Base-by-base conservation (phyloP, 2,329 filamentous ascomycete genomes). In the Microsporum canis region DNA sequence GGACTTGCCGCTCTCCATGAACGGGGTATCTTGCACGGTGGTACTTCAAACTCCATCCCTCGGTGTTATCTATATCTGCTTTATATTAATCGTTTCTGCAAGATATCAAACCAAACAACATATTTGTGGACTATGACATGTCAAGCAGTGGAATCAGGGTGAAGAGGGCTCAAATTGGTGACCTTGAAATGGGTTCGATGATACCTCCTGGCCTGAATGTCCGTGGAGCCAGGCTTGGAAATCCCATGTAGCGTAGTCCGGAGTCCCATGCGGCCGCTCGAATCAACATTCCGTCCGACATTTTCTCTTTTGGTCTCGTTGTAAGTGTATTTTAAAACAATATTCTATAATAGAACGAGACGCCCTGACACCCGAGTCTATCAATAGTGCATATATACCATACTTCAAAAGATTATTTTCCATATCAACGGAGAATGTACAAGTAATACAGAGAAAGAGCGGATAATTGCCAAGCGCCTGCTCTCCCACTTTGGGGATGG, bases 31-130 rank as follows among this genome's bases (percentile, higher is more conserved):
- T 17, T 63, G 27, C 61, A 63, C 39, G 56, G 53, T n/a, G 55
- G 61, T 63, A 36, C 33, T 38, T 27, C 17, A 3, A 49, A 43
- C 31, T n/a, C n/a, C 14, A 27, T 23, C 29, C n/a, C 17, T 43
- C 27, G 12, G 31, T 39, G 10, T n/a, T 53, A 29, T 31, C 17
- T 51, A 4, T 5, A 33, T 41, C n/a, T 47, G n/a, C 31, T 43
- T 43, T 17, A n/a, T 43, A 43, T 43, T 43, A 43, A 43, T 51
- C 31, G 7, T n/a, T 17, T 55, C 29, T 43, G 8, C 17, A 27
- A 63, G 60, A 60, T n/a, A 63, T 63, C 49, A 63, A 61, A 53
- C 62, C 59, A 14, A 61, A 60, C 45, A 61, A 59, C 34, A 57
- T 63, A 56, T 61, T 61, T 57, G 49, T 63, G 12, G 60, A 60